These are phyloP conservation scores for Botrytis medusae DNA, from an alignment of 2,329 filamentous ascomycete genomes.

Conservation along the genomic window DNA sequence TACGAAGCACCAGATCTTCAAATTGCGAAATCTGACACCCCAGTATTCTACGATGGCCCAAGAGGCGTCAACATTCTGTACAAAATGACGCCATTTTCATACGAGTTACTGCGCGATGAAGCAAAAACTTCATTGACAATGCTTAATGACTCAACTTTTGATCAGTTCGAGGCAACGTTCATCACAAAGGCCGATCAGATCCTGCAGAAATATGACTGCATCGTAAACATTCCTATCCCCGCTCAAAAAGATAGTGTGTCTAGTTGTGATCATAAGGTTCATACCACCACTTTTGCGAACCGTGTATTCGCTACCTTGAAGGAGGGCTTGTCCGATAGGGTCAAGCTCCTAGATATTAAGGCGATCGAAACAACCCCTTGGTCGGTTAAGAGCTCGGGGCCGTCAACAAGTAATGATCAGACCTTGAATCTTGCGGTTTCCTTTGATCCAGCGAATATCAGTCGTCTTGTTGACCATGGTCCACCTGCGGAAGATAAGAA, in stretches of 20 bases:
- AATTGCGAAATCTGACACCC: conserved; percentile 49
- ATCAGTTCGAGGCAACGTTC: conserved; percentile 85
- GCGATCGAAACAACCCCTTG: conserved; percentile 45
- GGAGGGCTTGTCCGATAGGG: conserved; percentile 73
- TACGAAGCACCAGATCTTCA: conserved; percentile 47
- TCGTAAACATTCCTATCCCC: conserved; percentile 38
- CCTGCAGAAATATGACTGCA: conserved; percentile 56
- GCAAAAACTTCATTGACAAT: conserved; percentile 72
- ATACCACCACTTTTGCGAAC: conserved; percentile 44
- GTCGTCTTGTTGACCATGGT: conserved; percentile 81
- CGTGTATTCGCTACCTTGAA: conserved; percentile 65
- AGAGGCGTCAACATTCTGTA: conserved; percentile 79
- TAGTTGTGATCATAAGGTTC: conserved; percentile 36
- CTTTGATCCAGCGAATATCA: conserved; percentile 70
- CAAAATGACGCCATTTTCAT: conserved; percentile 89
- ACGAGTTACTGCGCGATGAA: conserved; percentile 68
- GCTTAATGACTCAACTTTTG: conserved; percentile 69
- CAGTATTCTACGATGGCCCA: conserved; percentile 75
- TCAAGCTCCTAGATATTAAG: conserved; percentile 64
- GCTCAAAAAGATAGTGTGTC: conserved; percentile 2
- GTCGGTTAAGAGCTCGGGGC: conserved; percentile 46
- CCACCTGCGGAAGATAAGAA: conserved; percentile 83
- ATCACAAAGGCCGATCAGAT: conserved; percentile 61
- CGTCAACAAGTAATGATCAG: conserved; percentile 38
- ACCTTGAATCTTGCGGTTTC: conserved; percentile 64